A percentile compares a stretch with the other conserved stretches of the same genome.
phyloP scores from a whole-genome alignment of 768 basidiomycete genomes.

The Rhodotorula kratochvilovae region DNA sequence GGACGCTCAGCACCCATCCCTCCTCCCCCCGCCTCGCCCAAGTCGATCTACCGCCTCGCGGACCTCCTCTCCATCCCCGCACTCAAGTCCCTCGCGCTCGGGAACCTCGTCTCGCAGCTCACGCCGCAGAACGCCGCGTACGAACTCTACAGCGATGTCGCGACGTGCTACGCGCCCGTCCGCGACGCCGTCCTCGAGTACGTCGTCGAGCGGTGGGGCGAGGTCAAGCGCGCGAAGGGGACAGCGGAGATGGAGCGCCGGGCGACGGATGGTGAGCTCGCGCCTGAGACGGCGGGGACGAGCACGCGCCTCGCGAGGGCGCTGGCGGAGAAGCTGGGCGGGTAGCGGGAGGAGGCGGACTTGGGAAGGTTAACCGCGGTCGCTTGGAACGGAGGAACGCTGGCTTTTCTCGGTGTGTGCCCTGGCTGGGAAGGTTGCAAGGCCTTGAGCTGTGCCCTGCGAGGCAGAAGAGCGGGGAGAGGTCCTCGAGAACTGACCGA shows the following conservation, averaged over 20 bases:
- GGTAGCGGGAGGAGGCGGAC: too few relatives aligned
- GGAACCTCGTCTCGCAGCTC: neutral
- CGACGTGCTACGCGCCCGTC: neutral
- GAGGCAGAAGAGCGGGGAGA: too few relatives aligned
- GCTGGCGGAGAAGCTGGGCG: neutral
- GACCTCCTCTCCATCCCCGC: neutral
- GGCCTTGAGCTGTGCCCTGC: too few relatives aligned
- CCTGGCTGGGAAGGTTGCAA: too few relatives aligned
- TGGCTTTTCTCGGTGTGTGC: too few relatives aligned
- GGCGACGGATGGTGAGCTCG: neutral
- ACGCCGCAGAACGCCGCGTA: neutral
- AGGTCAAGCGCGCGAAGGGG: neutral
- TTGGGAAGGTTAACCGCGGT: too few relatives aligned
- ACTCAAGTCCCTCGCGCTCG: slow-evolving; percentile 12
- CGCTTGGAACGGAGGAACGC: too few relatives aligned
- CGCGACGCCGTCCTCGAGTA: slow-evolving; percentile 1
- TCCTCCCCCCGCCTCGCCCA: slow-evolving; percentile 15
- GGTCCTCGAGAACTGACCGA: too few relatives aligned
- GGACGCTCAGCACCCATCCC: too few relatives aligned
- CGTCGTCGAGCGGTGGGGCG: neutral
- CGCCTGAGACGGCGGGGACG: neutral
- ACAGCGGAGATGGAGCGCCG: neutral
- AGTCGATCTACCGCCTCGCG: slow-evolving; percentile 18
- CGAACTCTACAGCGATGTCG: slow-evolving; percentile 2
- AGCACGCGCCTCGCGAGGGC: neutral